Percentiles rank a stretch among this genome's conserved stretches.
phyloP scores from a whole-genome alignment of 2,329 filamentous ascomycete genomes.

The Tetracladium maxilliforme region DNA sequence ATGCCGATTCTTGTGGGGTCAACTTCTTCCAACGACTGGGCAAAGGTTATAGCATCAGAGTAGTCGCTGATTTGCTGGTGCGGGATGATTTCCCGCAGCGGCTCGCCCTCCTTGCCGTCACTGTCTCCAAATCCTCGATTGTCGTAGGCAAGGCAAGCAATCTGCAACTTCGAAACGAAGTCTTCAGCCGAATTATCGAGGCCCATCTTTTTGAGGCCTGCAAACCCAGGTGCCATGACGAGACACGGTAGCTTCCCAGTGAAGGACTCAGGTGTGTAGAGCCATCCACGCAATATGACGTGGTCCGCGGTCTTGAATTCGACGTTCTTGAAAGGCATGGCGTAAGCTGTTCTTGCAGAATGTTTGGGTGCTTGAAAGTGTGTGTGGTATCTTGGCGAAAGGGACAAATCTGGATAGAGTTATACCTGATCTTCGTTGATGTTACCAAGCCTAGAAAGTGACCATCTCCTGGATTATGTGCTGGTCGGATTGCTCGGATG shows the following conservation, averaged over 20 bases:
- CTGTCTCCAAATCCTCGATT: constrained; percentile 17
- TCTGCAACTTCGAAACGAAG: constrained; percentile 8
- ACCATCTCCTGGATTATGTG: neutral
- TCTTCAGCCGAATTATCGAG: constrained; percentile 10
- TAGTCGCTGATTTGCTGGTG: constrained; percentile 16
- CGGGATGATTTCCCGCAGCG: constrained; percentile 16
- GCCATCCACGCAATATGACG: constrained; percentile 14
- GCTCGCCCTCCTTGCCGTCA: constrained; percentile 12
- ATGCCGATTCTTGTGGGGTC: constrained; percentile 16
- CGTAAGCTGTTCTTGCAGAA: neutral
- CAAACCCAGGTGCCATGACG: constrained; percentile 10
- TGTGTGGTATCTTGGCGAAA: neutral
- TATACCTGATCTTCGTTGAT: neutral
- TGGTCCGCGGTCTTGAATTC: constrained; percentile 11
- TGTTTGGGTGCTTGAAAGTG: neutral
- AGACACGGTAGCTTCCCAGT: constrained; percentile 6
- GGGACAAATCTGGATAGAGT: neutral
- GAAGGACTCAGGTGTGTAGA: constrained; percentile 8
- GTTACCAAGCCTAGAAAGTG: neutral
- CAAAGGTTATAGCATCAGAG: constrained; percentile 21
- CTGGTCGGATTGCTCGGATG: neutral
- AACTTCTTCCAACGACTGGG: constrained; percentile 14
- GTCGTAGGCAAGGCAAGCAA: constrained; percentile 18
- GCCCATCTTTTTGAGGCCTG: constrained; percentile 9
- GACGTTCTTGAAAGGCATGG: constrained; percentile 9